Percentiles rank a stretch among this genome's conserved stretches.
Conservation (phyloP, 2,329 filamentous ascomycete genomes). For the Sclerotinia nivalis region DNA sequence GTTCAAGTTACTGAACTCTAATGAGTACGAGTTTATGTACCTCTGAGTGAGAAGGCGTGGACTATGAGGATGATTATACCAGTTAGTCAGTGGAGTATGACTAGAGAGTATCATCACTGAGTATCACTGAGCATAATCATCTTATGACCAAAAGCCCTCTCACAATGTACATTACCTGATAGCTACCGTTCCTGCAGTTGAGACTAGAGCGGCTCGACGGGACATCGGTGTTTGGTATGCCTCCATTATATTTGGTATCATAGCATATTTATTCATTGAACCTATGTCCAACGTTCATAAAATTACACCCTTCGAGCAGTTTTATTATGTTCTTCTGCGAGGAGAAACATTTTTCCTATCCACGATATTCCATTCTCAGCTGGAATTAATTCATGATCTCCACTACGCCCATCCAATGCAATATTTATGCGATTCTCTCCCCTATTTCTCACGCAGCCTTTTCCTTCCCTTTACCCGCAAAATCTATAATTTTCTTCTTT, state of each 20-base stretch:
- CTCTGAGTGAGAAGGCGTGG: too few relatives aligned
- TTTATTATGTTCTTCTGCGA: background rate
- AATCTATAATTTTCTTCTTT: constrained; percentile 51
- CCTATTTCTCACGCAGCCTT: background rate
- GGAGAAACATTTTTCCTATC: background rate
- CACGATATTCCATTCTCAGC: background rate
- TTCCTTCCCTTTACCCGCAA: constrained; percentile 20
- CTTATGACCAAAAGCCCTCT: too few relatives aligned
- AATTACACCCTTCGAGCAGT: background rate
- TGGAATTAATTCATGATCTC: background rate
- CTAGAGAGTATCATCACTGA: background rate
- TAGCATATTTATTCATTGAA: background rate
- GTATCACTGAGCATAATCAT: background rate
- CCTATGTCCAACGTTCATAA: background rate
- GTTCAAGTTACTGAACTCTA: background rate
- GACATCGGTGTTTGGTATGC: background rate
- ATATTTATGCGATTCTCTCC: background rate
- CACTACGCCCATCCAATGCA: background rate
- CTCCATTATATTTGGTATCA: background rate
- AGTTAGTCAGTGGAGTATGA: background rate
- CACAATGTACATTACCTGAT: too few relatives aligned
- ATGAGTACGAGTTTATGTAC: background rate
- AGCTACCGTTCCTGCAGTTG: background rate
- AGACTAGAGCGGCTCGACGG: background rate
- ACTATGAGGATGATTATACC: too few relatives aligned